These are phyloP conservation scores for Ambrosia hybrid DNA, from an alignment of 140 eudicot genomes.

Conservation along the genomic window DNA sequence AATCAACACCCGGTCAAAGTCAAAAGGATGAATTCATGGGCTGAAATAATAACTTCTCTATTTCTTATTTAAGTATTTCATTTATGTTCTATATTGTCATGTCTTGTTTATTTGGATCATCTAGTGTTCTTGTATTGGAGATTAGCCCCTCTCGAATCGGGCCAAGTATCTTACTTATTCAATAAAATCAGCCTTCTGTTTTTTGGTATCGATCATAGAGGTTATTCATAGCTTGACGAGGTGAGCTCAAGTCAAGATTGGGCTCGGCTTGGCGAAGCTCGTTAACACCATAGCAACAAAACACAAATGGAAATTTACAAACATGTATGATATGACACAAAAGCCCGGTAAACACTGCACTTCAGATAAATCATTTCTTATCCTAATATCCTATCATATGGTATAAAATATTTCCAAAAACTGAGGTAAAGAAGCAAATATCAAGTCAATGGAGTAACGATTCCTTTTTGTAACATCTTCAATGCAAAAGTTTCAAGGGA, in stretches of 20 bases:
- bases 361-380: background rate
- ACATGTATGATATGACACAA: background rate
- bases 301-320: background rate
- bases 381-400: background rate
- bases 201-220: too few species aligned
- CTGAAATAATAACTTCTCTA: too few species aligned
- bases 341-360: background rate
- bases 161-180: too few species aligned
- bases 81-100: too few species aligned
- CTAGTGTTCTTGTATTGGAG: too few species aligned
- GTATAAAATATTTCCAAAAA: conserved; percentile 12
- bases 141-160: too few species aligned
- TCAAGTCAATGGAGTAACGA: conserved; percentile 13
- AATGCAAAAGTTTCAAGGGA: background rate
- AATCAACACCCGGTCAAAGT: too few species aligned
- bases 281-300: background rate
- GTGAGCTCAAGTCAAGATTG: background rate
- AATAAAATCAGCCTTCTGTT: too few species aligned
- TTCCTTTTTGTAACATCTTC: conserved; percentile 4
- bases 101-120: too few species aligned
- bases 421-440: background rate
- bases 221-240: background rate
- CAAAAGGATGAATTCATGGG: too few species aligned
- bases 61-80: too few species aligned
- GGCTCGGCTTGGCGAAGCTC: background rate